Evolutionary conservation across 352 stramenopile genomes (phyloP), one percentile per base, ranked within the genome.

Genomic region (Phytophthora aleatoria): DNA sequence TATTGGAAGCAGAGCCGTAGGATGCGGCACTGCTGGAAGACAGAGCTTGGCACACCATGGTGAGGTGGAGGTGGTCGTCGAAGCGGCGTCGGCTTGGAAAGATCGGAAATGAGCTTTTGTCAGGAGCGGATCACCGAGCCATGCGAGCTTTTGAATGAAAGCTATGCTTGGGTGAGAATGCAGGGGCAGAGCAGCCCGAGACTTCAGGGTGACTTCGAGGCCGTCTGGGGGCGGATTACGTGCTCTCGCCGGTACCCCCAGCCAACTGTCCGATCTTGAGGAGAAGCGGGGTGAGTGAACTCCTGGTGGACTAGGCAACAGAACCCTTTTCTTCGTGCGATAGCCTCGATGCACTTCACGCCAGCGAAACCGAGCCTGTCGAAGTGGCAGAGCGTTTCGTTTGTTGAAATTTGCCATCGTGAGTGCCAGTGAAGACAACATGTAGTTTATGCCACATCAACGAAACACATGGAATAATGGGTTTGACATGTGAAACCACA

Each of bases 51-150:
- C 62, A 65, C 55, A 65, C 55, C 61, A 69, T 69, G 15, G 36
- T 45, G 48, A 27, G 30, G 16, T 33, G 31, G 33, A 49, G 16
- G 28, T 50, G 36, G 30, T 47, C 15, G n/a, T 52, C 16, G 45
- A 8, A 30, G 31, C 7, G 38, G 53, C n/a, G 55, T 42, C 35
- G 47, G 38, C 31, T 50, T 9, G 28, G 54, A 16, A 60, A 45
- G 65, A 65, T 60, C 5, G 48, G 48, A 69, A 69, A 44, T 69
- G 55, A 69, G 31, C 55, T 64, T 61, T 60, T 66, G n/a, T 15
- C 42, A 42, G 35, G 9, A 42, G 16, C 13, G 30, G n/a, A 57
- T 68, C 26, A 20, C 43, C 33, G 50, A 58, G 39, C 33, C 39
- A 15, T 45, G n/a, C 33, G 47, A 54, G 39, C 43, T 59, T 42